Percentiles rank a stretch among this genome's conserved stretches.
Conservation (phyloP, 2,329 filamentous ascomycete species). For the Colletotrichum agaves region DNA sequence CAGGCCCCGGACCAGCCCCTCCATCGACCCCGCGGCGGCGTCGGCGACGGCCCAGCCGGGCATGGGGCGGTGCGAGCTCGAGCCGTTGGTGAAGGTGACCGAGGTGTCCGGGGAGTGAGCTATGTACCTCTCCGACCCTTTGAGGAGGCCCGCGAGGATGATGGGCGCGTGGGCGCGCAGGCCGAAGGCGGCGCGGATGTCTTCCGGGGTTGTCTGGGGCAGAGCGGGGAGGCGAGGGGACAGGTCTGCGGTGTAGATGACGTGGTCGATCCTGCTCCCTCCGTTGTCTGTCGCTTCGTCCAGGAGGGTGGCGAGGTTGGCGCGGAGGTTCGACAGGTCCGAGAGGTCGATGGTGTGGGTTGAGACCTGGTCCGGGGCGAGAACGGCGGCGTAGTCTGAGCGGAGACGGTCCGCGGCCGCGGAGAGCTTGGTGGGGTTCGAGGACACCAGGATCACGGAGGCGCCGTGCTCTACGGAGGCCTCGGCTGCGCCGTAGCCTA, state of each 20-base stretch:
- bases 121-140: not conserved
- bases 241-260: constrained; percentile 26
- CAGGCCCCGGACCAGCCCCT: constrained; percentile 15
- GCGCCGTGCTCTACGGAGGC: constrained; percentile 1
- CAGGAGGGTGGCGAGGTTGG: not conserved
- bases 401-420: constrained; percentile 7
- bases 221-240: not conserved
- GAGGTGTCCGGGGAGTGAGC: constrained; percentile 7
- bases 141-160: constrained; percentile 1
- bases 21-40: not conserved
- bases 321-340: constrained; percentile 2
- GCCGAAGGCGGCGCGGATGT: constrained; percentile 8
- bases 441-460: constrained; percentile 11
- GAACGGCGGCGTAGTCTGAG: not conserved
- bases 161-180: constrained; percentile 12
- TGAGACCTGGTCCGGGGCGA: not conserved
- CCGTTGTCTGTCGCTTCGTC: not conserved
- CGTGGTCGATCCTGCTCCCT: not conserved
- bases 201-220: not conserved
- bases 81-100: constrained; percentile 25
- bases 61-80: constrained; percentile 14
- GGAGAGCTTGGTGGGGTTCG: constrained; percentile 10
- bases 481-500: constrained; percentile 21
- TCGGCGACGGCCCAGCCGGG: constrained; percentile 18
- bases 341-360: constrained; percentile 12